These are phyloP conservation scores for Schrenkiella parvula DNA, from an alignment of 345 rosid genomes.

Conservation along the genomic window DNA sequence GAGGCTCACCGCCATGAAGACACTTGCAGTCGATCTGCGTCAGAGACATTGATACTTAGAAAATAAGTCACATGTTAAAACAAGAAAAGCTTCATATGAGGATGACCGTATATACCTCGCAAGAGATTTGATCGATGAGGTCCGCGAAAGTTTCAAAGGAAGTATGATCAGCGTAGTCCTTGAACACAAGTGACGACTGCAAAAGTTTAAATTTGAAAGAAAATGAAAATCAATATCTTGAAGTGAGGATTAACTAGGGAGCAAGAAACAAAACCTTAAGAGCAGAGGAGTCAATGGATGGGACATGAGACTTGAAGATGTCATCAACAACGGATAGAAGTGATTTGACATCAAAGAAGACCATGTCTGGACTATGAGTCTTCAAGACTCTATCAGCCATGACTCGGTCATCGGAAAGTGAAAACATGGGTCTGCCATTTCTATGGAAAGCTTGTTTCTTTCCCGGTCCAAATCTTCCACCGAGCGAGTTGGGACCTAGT, in stretches of 20 bases:
- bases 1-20: slow-evolving; percentile 56
- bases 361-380: slow-evolving; percentile 63
- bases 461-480: slow-evolving; percentile 35
- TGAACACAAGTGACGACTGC: slow-evolving; percentile 31
- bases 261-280: slow-evolving; percentile 31
- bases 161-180: slow-evolving; percentile 43
- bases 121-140: slow-evolving; percentile 59
- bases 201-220: slow-evolving; percentile 5
- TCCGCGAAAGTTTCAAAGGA: slow-evolving; percentile 45
- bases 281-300: slow-evolving; percentile 33
- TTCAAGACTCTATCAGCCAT: slow-evolving; percentile 57
- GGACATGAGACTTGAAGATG: slow-evolving; percentile 54
- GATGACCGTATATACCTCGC: slow-evolving; percentile 45
- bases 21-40: slow-evolving; percentile 60
- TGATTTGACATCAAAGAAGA: slow-evolving; percentile 51
- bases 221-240: slow-evolving; percentile 15
- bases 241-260: neutral
- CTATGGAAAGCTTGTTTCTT: slow-evolving; percentile 32
- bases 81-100: neutral
- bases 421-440: slow-evolving; percentile 43
- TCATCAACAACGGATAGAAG: slow-evolving; percentile 64
- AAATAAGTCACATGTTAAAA: neutral
- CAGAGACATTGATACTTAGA: neutral
- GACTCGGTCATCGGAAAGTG: slow-evolving; percentile 49
- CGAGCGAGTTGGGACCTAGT: slow-evolving; percentile 21